Conservation (phyloP, 495 filamentous ascomycete species). For the Hypoxylon crocopeplum region DNA sequence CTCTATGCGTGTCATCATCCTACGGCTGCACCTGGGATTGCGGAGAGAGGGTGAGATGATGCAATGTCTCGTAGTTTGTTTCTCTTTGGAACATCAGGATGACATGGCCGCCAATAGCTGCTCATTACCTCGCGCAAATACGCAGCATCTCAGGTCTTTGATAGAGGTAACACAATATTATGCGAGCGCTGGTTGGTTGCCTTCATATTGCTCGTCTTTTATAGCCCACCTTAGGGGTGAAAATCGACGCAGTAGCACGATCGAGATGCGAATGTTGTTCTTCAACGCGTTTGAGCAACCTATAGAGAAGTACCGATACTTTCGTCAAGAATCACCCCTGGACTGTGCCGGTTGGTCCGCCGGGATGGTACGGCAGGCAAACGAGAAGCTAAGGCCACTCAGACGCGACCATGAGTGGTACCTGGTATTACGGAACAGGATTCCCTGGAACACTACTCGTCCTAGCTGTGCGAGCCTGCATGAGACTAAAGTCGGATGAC, state of each 20-base stretch:
- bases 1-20: conserved; percentile 17
- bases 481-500: conserved; percentile 34
- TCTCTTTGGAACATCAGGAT: conserved; percentile 11
- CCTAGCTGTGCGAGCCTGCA: conserved; percentile 24
- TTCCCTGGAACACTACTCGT: conserved; percentile 24
- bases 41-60: conserved; percentile 27
- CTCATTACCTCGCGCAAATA: background rate
- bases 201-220: no score
- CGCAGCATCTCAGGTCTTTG: no score
- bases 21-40: conserved; percentile 10
- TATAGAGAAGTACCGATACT: conserved; percentile 25
- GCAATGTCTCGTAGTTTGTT: conserved; percentile 15
- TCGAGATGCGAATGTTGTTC: no score
- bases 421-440: conserved; percentile 31
- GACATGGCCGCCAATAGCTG: conserved; percentile 2
- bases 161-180: no score
- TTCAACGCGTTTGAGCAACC: background rate
- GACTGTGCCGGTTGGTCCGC: conserved; percentile 7
- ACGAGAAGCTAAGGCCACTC: conserved; percentile 22
- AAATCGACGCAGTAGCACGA: background rate
- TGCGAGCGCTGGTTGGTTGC: no score
- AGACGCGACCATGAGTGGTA: conserved; percentile 20
- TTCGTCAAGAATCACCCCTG: conserved; percentile 4
- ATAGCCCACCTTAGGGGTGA: background rate
- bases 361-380: conserved; percentile 33